Evolutionary conservation across 2,329 filamentous ascomycete species (phyloP).

Genomic region (Xylaria polymorpha): DNA sequence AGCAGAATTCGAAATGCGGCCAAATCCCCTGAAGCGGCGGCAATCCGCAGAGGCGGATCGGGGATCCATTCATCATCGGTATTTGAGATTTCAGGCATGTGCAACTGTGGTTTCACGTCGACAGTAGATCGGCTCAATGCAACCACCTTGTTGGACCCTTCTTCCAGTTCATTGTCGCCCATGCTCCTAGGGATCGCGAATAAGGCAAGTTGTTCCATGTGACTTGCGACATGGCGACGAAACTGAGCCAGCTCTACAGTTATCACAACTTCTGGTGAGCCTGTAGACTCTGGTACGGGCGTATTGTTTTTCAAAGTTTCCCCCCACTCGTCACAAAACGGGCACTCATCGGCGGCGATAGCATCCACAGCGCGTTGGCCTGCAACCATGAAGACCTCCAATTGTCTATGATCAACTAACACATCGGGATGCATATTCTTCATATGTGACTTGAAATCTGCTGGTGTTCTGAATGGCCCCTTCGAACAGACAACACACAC

Average conservation of each 20-base stretch:
- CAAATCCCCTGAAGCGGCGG: constrained; percentile 9
- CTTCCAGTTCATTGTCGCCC: neutral
- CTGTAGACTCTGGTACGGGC: neutral
- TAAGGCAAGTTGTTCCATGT: constrained; percentile 20
- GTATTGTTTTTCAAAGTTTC: neutral
- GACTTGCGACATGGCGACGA: constrained; percentile 17
- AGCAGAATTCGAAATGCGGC: constrained; percentile 4
- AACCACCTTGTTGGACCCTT: neutral
- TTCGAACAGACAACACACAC: constrained; percentile 5
- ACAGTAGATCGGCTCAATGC: constrained; percentile 2
- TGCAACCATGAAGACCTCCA: neutral
- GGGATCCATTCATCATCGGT: neutral
- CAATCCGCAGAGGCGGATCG: constrained; percentile 4
- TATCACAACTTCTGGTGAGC: neutral
- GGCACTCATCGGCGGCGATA: constrained; percentile 12
- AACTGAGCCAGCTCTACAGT: neutral
- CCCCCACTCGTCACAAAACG: constrained; percentile 23
- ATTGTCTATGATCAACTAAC: neutral
- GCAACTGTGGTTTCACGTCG: too few species aligned
- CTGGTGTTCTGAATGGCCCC: constrained; percentile 5
- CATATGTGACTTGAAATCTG: constrained; percentile 7
- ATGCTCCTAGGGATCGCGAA: constrained; percentile 10
- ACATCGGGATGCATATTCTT: neutral
- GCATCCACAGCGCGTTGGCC: neutral
- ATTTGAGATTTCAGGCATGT: neutral